Evolutionary conservation across 352 stramenopile genomes (phyloP), one percentile per base, ranked within the genome.

Genomic region (Phytopythium mirpurense): DNA sequence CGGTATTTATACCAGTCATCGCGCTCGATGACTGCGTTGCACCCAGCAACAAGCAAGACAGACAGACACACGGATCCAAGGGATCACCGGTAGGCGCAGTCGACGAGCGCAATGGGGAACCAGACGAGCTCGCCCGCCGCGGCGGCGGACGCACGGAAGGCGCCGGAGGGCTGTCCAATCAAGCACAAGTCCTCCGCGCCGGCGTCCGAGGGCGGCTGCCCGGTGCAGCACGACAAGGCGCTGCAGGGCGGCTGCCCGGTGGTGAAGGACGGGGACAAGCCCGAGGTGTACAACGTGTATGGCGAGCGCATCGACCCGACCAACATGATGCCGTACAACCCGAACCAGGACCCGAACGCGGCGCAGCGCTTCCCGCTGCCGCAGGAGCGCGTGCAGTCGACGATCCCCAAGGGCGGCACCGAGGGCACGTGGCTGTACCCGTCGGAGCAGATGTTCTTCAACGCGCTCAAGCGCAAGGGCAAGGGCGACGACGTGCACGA

Each of bases 371-470:
- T 84, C 60, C 76, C 85, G 24, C 74, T 99, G 38, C 77, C 79
- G 8, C 98, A 97, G 42, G 72, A 97, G 26, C 93, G 97, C 50
- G 93, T 98, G 45, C 71, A 89, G 59, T 98, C 84, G 42, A 98
- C 78, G 41, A 99, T 99, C 70, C 96, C 96, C 12, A 99, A 99
- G 68, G 77, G 90, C 58, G 78, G 91, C 63, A 95, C 86, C 11
- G 90, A 96, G 47, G 84, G 81, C 65, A 99, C 97, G 52, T 99
- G 97, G 97, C 82, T 95, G 23, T 99, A 99, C 67, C 97, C 97
- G 36, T 98, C 87, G 16, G 95, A 98, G 51, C 97, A 99, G 85
- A 99, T 99, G 95, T 99, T 99, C 77, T 99, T 96, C 72, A 99
- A 99, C 70, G 93, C 97, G 29, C 82, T 99, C 24, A 88, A 88